A percentile compares a stretch with the other conserved stretches of the same genome.
Evolutionary conservation across 176 grass and related monocot genomes (phyloP).

Genomic region (Phoenix roebelenii): DNA sequence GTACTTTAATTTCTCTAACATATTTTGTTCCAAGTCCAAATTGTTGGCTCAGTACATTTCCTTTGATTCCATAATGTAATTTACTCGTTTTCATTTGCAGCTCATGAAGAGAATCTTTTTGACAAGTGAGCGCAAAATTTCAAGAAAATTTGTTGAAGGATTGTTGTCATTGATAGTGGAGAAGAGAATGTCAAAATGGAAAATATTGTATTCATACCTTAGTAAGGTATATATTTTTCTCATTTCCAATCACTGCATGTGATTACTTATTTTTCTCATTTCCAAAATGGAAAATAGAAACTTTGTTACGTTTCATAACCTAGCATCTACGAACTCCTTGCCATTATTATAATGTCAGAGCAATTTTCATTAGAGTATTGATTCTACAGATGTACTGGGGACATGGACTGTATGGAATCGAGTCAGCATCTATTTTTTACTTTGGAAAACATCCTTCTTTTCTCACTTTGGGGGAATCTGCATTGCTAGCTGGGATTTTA

Average conservation of each 20-base stretch:
- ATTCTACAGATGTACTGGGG: slow-evolving; percentile 10
- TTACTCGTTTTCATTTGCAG: not conserved
- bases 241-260: not conserved
- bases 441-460: slow-evolving; percentile 3
- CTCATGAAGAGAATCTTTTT: slow-evolving; percentile 13
- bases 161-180: slow-evolving; percentile 7
- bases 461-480: slow-evolving; percentile 11
- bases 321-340: no score
- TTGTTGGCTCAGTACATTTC: no score
- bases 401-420: slow-evolving; percentile 7
- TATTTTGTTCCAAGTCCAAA: no score
- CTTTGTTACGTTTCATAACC: no score
- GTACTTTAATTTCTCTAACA: not conserved
- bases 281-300: no score
- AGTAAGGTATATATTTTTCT: not conserved
- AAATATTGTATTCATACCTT: slow-evolving; percentile 2
- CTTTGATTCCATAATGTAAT: no score
- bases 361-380: not conserved
- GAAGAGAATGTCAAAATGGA: slow-evolving; percentile 7
- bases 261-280: not conserved
- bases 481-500: slow-evolving; percentile 6
- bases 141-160: slow-evolving; percentile 7
- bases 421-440: slow-evolving; percentile 8
- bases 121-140: slow-evolving; percentile 9
- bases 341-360: no score